phyloP scores from a whole-genome alignment of 2,329 filamentous ascomycete species.

The Apiospora koreana region DNA sequence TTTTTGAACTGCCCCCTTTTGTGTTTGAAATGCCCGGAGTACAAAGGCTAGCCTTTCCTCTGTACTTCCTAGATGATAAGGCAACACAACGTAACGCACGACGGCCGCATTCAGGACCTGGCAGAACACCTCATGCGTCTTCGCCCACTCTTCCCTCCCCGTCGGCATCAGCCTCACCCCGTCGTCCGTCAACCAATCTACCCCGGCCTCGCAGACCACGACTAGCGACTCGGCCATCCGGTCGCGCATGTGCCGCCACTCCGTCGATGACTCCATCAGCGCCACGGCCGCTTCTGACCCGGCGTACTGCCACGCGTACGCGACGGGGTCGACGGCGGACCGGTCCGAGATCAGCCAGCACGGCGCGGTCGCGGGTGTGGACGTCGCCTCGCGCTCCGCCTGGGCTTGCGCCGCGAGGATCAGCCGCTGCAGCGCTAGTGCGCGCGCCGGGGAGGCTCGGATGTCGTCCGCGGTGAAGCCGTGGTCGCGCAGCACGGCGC shows the following conservation, averaged over 20 bases:
- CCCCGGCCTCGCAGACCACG: conserved; percentile 40
- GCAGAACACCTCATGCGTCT: conserved; percentile 28
- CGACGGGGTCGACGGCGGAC: conserved; percentile 43
- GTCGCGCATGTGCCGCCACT: conserved; percentile 32
- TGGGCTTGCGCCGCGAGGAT: conserved; percentile 38
- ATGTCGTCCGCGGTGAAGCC: conserved; percentile 37
- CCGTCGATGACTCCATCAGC: conserved; percentile 25
- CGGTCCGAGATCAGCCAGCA: conserved; percentile 44
- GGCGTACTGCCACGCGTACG: conserved; percentile 37
- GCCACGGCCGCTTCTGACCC: conserved; percentile 24
- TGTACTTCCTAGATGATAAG: not conserved
- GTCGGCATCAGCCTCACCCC: conserved; percentile 37
- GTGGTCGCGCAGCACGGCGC: conserved; percentile 34
- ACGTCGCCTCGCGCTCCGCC: conserved; percentile 28
- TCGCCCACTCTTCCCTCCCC: conserved; percentile 21
- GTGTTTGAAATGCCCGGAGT: no score
- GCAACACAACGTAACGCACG: not conserved
- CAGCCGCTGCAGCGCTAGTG: conserved; percentile 36
- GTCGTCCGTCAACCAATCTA: conserved; percentile 36
- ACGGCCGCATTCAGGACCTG: conserved; percentile 15
- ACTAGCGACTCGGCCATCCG: conserved; percentile 37
- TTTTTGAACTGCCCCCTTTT: no score
- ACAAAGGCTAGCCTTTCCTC: not conserved
- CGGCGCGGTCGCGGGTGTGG: not conserved
- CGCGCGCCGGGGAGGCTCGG: conserved; percentile 25